Evolutionary conservation across 768 basidiomycete species (phyloP), one percentile per base, ranked within the genome.

Genomic region (Rhizopogon vulgaris): DNA sequence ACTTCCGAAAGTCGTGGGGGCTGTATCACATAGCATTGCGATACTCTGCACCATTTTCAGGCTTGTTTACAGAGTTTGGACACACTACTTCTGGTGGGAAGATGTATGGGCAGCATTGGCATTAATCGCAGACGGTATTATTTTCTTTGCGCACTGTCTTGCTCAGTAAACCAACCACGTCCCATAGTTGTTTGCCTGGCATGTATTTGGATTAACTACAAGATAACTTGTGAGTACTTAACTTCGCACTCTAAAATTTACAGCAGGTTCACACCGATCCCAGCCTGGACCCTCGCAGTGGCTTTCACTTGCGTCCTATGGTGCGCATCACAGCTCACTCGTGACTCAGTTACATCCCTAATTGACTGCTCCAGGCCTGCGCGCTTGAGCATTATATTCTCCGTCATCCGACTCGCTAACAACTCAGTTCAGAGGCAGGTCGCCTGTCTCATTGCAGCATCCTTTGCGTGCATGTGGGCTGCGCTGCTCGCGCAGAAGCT

Each of bases 41-140:
- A 61, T 69, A 15, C 30, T 50, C 14, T 51, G 56, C 45, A 69
- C 66, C 6, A 6, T 58, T 3, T 60, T 63, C n/a, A 56, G 65
- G 46, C 15, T 69, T 7, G 1, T 14, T 4, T 62, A 62, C 47
- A 58, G 63, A 27, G 55, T 55, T 54, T 46, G 55, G 37, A 62
- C 49, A 45, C 30, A 48, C 4, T 42, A 43, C 15, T 65, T 65
- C 17, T 63, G 67, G 61, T 67, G 65, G 67, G 66, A 69, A 38
- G 67, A 67, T 32, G 53, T 41, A 5, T 63, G 56, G 57, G 63
- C 59, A 3, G 41, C 49, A n/a, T 37, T 63, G 1, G 67, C 63
- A 5, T 55, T 67, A 14, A 28, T 12, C 9, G 40, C 38, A n/a
- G 65, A 67, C 5, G 45, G 45, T 46, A 46, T 4, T 9, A 15